phyloP scores from a whole-genome alignment of 148 eudicot species.

The Selenicereus undatus region DNA sequence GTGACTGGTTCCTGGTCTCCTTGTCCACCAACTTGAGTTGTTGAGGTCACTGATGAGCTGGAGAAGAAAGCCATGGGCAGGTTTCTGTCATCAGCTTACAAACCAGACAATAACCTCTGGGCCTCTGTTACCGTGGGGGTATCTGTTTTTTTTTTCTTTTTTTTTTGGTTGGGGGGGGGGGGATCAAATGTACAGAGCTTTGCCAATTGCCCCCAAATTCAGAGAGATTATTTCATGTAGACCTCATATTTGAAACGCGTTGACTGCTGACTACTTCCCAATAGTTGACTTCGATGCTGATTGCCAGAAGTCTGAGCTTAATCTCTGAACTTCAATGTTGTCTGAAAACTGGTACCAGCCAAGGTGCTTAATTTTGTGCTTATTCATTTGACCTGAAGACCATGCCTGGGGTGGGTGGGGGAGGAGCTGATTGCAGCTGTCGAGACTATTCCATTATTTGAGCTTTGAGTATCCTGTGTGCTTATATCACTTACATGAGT shows the following conservation, averaged over 20 bases:
- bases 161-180: background rate
- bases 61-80: background rate
- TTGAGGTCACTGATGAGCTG: background rate
- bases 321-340: background rate
- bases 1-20: background rate
- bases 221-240: background rate
- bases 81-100: background rate
- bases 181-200: background rate
- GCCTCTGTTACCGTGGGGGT: background rate
- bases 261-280: background rate
- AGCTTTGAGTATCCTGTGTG: background rate
- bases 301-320: background rate
- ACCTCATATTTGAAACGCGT: background rate
- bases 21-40: background rate
- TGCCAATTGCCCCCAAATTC: background rate
- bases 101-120: background rate
- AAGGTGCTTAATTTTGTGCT: background rate
- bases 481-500: constrained; percentile 11
- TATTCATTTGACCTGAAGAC: background rate
- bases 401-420: background rate
- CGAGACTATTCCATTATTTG: background rate
- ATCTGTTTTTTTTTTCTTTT: no score
- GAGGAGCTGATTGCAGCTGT: constrained; percentile 5
- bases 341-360: background rate
- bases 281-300: background rate